Base-by-base conservation (phyloP, 441 rosid species). In the Croton laevigatus region DNA sequence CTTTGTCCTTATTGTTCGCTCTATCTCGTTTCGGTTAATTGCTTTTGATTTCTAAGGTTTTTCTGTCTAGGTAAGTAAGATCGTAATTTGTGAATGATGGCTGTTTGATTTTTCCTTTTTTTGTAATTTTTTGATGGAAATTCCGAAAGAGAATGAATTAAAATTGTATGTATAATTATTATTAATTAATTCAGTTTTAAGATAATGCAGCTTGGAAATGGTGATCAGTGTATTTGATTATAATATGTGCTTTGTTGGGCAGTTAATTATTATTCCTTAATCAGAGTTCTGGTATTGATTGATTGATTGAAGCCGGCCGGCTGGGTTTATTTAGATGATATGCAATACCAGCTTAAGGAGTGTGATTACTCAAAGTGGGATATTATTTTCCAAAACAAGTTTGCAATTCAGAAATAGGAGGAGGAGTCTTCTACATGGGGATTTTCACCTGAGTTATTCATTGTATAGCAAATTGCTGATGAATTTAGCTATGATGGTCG, bases 401-500 rank as follows among this genome's bases (percentile, higher is more conserved):
- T 76, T 72, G 52, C 83, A 59, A n/a, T 51, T 78, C 57, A 67
- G 71, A 61, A 65, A 57, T 73, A 55, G 61, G 22, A 83, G 76
- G 80, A 78, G 65, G 1, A 1, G 32, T 27, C 32, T 27, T 71
- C 77, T 85, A 46, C 77, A 84, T 75, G 76, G 78, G 6, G 80
- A 80, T 72, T 60, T 75, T 65, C 74, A 79, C 65, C 45, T 79
- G 59, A 72, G 66, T 60, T 76, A 46, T 71, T 69, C 49, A 55
- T 74, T 81, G 82, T 76, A 78, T 37, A 62, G 78, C 51, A 73
- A 76, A 46, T 69, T 78, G 73, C 71, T 67, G 46, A 69, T 68
- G 19, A 76, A 76, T 65, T 32, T 65, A 44, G 90, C 73, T 75
- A 90, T 90, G 96, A 91, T 93, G 97, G 89, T 89, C 22, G 97